A percentile compares a stretch with the other conserved stretches of the same genome.
Evolutionary conservation across 2,329 filamentous ascomycete genomes (phyloP).

Genomic region (Colletotrichum agaves): DNA sequence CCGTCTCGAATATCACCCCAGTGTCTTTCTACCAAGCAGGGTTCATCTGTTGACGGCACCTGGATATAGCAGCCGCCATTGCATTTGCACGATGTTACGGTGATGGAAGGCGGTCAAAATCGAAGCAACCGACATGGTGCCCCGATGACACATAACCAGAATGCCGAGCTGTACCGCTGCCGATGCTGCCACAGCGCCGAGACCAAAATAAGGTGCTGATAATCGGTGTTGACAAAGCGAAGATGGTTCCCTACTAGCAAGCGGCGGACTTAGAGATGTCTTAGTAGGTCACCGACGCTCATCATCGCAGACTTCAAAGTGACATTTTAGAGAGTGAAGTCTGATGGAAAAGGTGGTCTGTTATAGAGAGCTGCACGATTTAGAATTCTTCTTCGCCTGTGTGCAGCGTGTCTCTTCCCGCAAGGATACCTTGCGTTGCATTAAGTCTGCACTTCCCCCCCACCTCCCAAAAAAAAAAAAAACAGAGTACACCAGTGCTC

Average conservation of each 20-base stretch:
- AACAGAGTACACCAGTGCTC: too few species aligned
- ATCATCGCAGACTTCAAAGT: too few species aligned
- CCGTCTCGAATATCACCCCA: background rate
- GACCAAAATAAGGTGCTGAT: conserved; percentile 3
- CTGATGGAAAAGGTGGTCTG: too few species aligned
- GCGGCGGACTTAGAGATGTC: background rate
- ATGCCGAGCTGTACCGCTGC: conserved; percentile 1
- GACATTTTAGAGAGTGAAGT: too few species aligned
- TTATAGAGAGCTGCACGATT: too few species aligned
- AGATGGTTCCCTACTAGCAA: background rate
- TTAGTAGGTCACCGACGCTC: background rate
- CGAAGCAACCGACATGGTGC: background rate
- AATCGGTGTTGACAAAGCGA: background rate
- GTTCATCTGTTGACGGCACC: background rate
- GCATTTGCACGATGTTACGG: conserved; percentile 11
- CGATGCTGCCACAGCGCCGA: background rate
- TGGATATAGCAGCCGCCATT: background rate
- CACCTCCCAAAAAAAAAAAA: too few species aligned
- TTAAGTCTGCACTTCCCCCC: too few species aligned
- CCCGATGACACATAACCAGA: conserved; percentile 1
- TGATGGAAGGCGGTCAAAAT: background rate
- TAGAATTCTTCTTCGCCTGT: background rate
- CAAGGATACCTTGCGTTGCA: too few species aligned
- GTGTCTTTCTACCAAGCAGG: background rate
- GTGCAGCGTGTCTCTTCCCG: background rate